A percentile compares a stretch with the other conserved stretches of the same genome.
Evolutionary conservation across 441 rosid genomes (phyloP).

Genomic region (Dalechampia spathulata): DNA sequence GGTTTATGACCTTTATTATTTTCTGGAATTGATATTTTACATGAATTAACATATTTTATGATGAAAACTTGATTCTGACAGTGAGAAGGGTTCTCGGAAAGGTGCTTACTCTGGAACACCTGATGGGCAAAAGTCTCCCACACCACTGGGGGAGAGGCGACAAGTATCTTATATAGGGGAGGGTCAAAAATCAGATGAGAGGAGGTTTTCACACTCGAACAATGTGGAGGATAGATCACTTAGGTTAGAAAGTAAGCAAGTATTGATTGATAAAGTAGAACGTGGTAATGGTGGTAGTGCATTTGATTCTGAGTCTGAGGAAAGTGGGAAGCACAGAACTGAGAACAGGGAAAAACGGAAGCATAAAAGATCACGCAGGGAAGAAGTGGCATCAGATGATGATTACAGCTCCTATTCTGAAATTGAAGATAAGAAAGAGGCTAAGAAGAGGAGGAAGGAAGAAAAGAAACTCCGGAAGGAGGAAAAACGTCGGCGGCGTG

Average conservation of each 20-base stretch:
- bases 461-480: constrained; percentile 82
- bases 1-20: not conserved
- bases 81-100: constrained; percentile 43
- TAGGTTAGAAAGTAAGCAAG: constrained; percentile 23
- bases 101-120: constrained; percentile 24
- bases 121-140: constrained; percentile 37
- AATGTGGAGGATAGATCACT: constrained; percentile 24
- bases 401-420: constrained; percentile 55
- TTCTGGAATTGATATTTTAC: not conserved
- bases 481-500: constrained; percentile 70
- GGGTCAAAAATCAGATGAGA: constrained; percentile 37
- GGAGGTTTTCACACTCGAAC: constrained; percentile 20
- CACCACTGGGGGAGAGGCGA: constrained; percentile 15
- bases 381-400: constrained; percentile 52
- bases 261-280: constrained; percentile 33
- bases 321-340: constrained; percentile 31
- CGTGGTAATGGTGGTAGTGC: constrained; percentile 32
- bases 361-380: constrained; percentile 54
- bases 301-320: constrained; percentile 45
- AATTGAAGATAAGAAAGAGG: constrained; percentile 68
- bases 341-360: constrained; percentile 51
- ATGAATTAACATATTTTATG: constrained; percentile 9
- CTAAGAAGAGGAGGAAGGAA: constrained; percentile 80
- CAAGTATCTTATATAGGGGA: constrained; percentile 14
- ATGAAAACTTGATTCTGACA: constrained; percentile 26